Base-by-base conservation (phyloP, 768 basidiomycete species). In the Leccinellum luteum region DNA sequence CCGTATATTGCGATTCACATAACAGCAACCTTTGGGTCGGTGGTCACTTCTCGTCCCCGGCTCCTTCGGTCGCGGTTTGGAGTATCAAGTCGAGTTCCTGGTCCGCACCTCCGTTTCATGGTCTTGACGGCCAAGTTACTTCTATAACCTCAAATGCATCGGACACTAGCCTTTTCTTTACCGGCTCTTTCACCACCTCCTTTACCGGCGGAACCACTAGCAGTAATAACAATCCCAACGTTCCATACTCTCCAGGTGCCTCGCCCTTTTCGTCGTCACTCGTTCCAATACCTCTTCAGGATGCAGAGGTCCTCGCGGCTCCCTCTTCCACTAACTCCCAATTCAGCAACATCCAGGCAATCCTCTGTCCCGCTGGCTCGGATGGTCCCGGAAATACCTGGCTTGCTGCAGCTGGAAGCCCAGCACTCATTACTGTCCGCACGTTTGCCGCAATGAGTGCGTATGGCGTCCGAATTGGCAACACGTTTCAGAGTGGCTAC, bases 261-360 rank as follows among this genome's bases (percentile, higher is more conserved):
- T 87, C 90, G 0, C 89, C 90, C 0, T 93, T 91, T 69, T 90
- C 94, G 4, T 90, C 91, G 2, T 95, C 93, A 10, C 85, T 97
- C 50, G 92, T 94, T 35, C 90, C 91, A 17, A 76, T 94, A 32
- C 85, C 90, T 31, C 74, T 94, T 17, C 71, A 79, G 60, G 79
- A 79, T 19, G 84, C 86, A n/a, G 68, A 78, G 48, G 68, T 81
- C 17, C 73, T 84, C 63, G 85, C 81, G 17, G 83, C 82, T 3
- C 87, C 90, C 17, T 85, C 87, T 0, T 81, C 91, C 4, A 70
- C 78, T 4, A 75, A 86, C 52, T 41, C 81, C 0, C 78, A 82
- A 13, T 92, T 89, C 68, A 79, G 74, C 64, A 76, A 88, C 57
- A 83, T 93, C 53, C 68, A 78, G 51, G 83, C 79, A 65, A 83